These are phyloP conservation scores for Furcasterigmium sp. DNA, from an alignment of 2,329 filamentous ascomycete genomes.

Conservation along the genomic window DNA sequence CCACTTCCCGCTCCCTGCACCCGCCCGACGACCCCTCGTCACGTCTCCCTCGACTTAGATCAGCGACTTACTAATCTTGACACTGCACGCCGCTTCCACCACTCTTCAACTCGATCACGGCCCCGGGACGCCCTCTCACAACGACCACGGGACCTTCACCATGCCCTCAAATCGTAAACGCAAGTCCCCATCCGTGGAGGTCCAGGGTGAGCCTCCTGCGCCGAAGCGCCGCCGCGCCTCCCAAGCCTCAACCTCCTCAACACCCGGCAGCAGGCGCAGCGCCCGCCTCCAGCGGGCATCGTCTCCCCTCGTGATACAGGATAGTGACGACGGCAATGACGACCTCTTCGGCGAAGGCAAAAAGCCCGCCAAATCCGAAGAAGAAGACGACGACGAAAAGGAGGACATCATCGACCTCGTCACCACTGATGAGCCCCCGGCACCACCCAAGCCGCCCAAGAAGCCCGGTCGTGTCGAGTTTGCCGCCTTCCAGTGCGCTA, in stretches of 20 bases:
- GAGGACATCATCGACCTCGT: constrained; percentile 34
- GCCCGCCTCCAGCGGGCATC: not conserved
- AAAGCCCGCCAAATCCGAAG: constrained; percentile 17
- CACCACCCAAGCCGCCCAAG: constrained; percentile 36
- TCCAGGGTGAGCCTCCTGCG: not conserved
- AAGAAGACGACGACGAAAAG: constrained; percentile 32
- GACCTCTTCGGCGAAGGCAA: constrained; percentile 21
- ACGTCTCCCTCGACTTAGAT: too few relatives aligned
- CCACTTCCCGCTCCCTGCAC: too few relatives aligned
- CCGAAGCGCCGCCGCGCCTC: constrained; percentile 11
- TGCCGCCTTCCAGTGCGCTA: constrained; percentile 57
- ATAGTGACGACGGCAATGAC: constrained; percentile 19
- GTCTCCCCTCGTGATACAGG: too few relatives aligned
- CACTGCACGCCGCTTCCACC: too few relatives aligned
- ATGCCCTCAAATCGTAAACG: constrained; percentile 8
- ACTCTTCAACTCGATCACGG: too few relatives aligned
- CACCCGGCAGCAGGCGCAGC: constrained; percentile 16
- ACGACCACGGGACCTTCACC: not conserved
- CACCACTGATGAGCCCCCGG: constrained; percentile 36
- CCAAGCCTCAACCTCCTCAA: constrained; percentile 11
- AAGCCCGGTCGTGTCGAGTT: constrained; percentile 47
- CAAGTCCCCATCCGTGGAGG: constrained; percentile 5
- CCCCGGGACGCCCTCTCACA: too few relatives aligned
- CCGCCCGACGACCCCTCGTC: too few relatives aligned
- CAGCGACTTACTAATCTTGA: too few relatives aligned